Evolutionary conservation across 2,329 filamentous ascomycete species (phyloP), one percentile per base, ranked within the genome.

Genomic region (Samsoniella hepiali): DNA sequence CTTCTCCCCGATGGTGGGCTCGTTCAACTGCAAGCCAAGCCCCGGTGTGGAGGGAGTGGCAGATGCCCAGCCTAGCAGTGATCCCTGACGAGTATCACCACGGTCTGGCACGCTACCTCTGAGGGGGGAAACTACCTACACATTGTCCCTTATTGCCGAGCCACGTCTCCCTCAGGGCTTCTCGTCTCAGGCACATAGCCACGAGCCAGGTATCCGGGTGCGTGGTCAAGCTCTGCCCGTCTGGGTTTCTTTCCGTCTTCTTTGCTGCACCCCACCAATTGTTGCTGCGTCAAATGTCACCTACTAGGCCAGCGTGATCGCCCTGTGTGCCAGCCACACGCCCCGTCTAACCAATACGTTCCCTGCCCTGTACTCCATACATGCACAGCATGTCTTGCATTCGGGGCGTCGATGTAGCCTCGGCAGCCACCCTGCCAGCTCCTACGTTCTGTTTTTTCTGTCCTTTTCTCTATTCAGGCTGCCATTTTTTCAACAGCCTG

Each of bases 341-440:
- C 57, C 49, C 34, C n/a, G 38, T 49, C n/a, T 9, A 27, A 34
- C 22, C 42, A 29, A 29, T 56, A 27, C 4, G 8, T 42, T 42
- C 53, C 53, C 53, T 38, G 50, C 9, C 3, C 38, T 40, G 36
- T 42, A 2, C 22, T 22, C 22, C 45, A 7, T 40, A 47, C 32
- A 49, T 44, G n/a, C 34, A n/a, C 7, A n/a, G 47, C 59, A 62
- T 62, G 50, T 62, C 59, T 55, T 62, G 50, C 59, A 62, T 42
- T 27, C 15, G 31, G 58, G 29, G 38, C 36, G 15, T 36, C 17
- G 29, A 27, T 36, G 10, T 13, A 45, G 40, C 55, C 55, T 51
- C 49, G 50, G 38, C 58, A 54, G 31, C 58, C 47, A 59, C 49
- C 11, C 38, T 59, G 13, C 13, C 47, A 13, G 8, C 47, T 50